Base-by-base conservation (phyloP, 2,329 filamentous ascomycete species). In the Claviceps maximensis region DNA sequence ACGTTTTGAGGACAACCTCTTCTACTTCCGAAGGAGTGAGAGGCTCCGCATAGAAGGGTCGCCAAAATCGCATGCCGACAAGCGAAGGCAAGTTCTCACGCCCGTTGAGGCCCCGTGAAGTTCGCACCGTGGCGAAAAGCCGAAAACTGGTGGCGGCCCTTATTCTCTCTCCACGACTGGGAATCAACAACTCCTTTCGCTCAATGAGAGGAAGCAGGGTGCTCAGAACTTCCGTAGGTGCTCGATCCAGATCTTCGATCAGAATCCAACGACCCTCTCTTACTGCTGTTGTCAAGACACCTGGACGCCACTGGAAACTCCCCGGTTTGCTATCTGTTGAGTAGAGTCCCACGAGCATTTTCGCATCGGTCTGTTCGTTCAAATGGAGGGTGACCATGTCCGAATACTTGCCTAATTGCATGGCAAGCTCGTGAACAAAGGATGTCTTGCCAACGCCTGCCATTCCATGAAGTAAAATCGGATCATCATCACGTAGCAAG, bases 291-390 rank as follows among this genome's bases (percentile, higher is more conserved):
- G 93, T 96, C 60, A 99, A 73, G 21, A 97, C 87, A 69, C 93
- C 93, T 3, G 93, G 82, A 55, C 87, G 82, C 93, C 93, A 99
- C 50, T 81, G 80, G 65, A 98, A 98, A 10, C 87, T 90, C 1
- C 90, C 90, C 1, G 89, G 90, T 56, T 84, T 86, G 17, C 86
- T 81, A 54, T 89, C 90, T 23, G 89, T 93, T 1, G 91, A 87
- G 69, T 99, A 97, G 65, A 97, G 82, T 3, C 93, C 93, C 57
- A 98, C 82, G 42, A 99, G 80, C 72, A 95, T 87, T 68, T 98
- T 99, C 0, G 91, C 90, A 69, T 99, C 93, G 2, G 90, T 97
- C 68, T 99, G 94, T 68, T 97, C 93, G 65, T 98, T 98, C 36
- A 99, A 74, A 68, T 98, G 91, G 31, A 99, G 75, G 3, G 91